Evolutionary conservation across 169 alveolate species (phyloP).

Genomic region (Neospora caninum): DNA sequence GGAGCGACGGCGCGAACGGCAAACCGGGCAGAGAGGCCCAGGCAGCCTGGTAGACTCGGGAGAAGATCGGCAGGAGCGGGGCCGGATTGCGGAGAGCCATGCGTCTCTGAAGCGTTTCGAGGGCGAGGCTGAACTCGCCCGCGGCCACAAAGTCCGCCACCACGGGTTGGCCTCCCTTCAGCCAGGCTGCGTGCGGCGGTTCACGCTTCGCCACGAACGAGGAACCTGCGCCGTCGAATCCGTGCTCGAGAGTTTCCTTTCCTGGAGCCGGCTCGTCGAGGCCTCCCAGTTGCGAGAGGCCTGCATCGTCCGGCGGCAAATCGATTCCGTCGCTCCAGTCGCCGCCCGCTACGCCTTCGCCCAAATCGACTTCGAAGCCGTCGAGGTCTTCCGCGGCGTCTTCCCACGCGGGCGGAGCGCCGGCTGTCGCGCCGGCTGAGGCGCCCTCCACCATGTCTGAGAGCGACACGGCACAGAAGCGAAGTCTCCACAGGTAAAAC

Average conservation of each 20-base stretch:
- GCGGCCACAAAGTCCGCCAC: slow-evolving; percentile 64
- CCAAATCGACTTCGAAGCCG: slow-evolving; percentile 53
- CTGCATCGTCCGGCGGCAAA: slow-evolving; percentile 49
- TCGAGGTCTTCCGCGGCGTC: slow-evolving; percentile 51
- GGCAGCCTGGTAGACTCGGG: slow-evolving; percentile 43
- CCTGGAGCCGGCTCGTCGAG: neutral
- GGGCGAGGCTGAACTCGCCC: slow-evolving; percentile 67
- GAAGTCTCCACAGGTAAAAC: no score
- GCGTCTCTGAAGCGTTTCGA: slow-evolving; percentile 67
- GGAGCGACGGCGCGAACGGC: slow-evolving; percentile 50
- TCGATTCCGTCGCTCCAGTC: slow-evolving; percentile 69
- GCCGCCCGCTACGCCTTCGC: slow-evolving; percentile 59
- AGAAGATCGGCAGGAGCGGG: slow-evolving; percentile 64
- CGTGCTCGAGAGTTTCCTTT: neutral
- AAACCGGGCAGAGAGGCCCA: slow-evolving; percentile 57
- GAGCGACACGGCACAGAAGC: neutral
- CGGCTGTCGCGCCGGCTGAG: neutral
- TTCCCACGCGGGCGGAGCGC: slow-evolving; percentile 57
- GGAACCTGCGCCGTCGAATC: neutral
- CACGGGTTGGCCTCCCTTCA: slow-evolving; percentile 45
- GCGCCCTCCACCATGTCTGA: slow-evolving; percentile 29
- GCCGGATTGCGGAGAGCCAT: slow-evolving; percentile 68
- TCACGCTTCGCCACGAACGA: slow-evolving; percentile 21
- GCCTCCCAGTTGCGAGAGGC: neutral
- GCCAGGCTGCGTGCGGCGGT: slow-evolving; percentile 1